phyloP scores from a whole-genome alignment of 2,329 filamentous ascomycete genomes.

The Diaporthe citri region DNA sequence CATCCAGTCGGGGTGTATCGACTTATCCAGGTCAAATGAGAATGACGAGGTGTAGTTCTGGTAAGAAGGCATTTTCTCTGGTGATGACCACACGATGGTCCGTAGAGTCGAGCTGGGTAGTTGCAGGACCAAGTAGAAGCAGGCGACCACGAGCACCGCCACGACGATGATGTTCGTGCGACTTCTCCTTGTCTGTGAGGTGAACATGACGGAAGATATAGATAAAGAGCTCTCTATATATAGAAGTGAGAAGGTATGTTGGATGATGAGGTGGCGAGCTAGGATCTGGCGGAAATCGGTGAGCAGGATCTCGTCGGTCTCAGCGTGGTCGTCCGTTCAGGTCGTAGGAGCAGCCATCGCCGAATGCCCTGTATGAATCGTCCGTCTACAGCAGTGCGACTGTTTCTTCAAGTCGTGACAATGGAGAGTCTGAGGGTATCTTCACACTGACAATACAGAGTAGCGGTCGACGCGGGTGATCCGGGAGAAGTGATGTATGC shows the following conservation, averaged over 20 bases:
- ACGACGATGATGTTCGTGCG: slow-evolving; percentile 28
- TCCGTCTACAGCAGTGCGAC: neutral
- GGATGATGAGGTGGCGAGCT: neutral
- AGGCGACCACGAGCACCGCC: slow-evolving; percentile 18
- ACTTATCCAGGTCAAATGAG: slow-evolving; percentile 57
- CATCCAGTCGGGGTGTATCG: slow-evolving; percentile 58
- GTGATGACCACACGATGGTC: neutral
- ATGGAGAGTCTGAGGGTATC: neutral
- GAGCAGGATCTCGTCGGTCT: neutral
- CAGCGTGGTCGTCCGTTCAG: slow-evolving; percentile 5
- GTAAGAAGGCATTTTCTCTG: slow-evolving; percentile 27
- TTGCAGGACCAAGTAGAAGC: slow-evolving; percentile 36
- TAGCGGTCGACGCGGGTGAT: neutral
- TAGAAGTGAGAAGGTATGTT: neutral
- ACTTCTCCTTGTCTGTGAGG: slow-evolving; percentile 28
- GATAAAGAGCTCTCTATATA: neutral
- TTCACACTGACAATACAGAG: neutral
- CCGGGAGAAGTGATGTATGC: neutral
- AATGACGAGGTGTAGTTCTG: slow-evolving; percentile 49
- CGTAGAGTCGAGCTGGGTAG: slow-evolving; percentile 15
- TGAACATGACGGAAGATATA: slow-evolving; percentile 28
- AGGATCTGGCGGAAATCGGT: neutral
- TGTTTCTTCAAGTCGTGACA: neutral
- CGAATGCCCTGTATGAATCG: neutral
- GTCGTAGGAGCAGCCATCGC: slow-evolving; percentile 17